Evolutionary conservation across 352 stramenopile genomes (phyloP), one percentile per base, ranked within the genome.

Genomic region (Stramenopiles sp.): DNA sequence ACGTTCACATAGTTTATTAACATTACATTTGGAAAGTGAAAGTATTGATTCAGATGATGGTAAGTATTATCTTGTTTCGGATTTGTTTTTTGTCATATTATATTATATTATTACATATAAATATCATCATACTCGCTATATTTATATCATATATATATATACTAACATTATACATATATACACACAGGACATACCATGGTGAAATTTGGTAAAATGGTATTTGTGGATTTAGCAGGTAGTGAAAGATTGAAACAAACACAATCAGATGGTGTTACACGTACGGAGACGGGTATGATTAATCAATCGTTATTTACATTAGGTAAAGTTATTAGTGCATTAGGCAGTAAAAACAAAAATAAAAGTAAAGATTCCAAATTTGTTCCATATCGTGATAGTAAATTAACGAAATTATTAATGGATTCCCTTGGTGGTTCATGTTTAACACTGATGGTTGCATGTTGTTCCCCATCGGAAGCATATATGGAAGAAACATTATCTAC

Each of bases 261-360:
- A 31, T 90, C 94, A 0, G 92, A 88, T 73, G 94, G 94, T 0
- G 88, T 96, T 32, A 86, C 93, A 1, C 83, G 98, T 0, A 97
- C 97, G 84, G 94, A 98, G 81, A 93, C 94, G 23, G 92, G 95
- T 78, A 95, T 91, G 81, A 98, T 98, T 84, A 98, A 98, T 83
- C 89, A 91, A 7, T 97, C 90, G 13, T 84, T 98, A 0, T 94
- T 90, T 0, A 91, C 90, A 1, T 85, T 98, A 4, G 94, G 93
- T 1, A 88, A 98, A 80, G 94, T 98, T 65, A 98, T 98, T 79
- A 87, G 93, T 6, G 90, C 93, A 4, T 87, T 97, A 6, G 89
- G 84, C 6, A 20, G 7, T 7, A 81, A 43, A 78, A 23, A 7
- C 7, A 83, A 85, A 0, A 87, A 84, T 69, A 92, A 84, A 7